phyloP scores from a whole-genome alignment of 2,329 filamentous ascomycete species.

The Aureobasidium sp. region DNA sequence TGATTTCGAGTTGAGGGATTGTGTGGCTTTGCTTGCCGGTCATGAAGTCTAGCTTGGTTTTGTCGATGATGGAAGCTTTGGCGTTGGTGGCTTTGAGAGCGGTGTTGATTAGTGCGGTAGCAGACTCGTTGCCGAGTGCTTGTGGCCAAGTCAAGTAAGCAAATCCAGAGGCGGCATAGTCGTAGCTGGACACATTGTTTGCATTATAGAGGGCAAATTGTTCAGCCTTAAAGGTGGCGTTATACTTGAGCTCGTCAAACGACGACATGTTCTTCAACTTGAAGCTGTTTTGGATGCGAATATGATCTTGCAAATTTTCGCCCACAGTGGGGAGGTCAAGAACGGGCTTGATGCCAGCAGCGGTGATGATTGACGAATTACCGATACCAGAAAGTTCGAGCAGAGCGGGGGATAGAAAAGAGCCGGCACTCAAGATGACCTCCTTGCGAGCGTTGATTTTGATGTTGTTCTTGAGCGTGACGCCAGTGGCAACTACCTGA shows the following conservation, averaged over 20 bases:
- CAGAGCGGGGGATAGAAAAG: slow-evolving; percentile 47
- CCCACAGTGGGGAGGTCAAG: slow-evolving; percentile 37
- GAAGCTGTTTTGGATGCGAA: slow-evolving; percentile 22
- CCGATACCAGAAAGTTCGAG: slow-evolving; percentile 54
- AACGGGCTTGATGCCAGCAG: slow-evolving; percentile 30
- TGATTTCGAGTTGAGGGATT: slow-evolving; percentile 23
- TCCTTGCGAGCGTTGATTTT: slow-evolving; percentile 24
- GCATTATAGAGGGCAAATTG: slow-evolving; percentile 16
- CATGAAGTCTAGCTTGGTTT: slow-evolving; percentile 5
- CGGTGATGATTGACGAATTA: slow-evolving; percentile 27
- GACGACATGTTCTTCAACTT: slow-evolving; percentile 23
- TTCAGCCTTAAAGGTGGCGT: slow-evolving; percentile 15
- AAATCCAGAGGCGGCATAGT: slow-evolving; percentile 18
- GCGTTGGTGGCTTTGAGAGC: slow-evolving; percentile 27
- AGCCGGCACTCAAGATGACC: slow-evolving; percentile 51
- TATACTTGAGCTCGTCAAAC: slow-evolving; percentile 11
- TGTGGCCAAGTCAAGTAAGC: slow-evolving; percentile 33
- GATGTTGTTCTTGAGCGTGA: slow-evolving; percentile 26
- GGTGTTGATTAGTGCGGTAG: slow-evolving; percentile 22
- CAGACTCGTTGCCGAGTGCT: slow-evolving; percentile 27
- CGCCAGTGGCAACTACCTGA: slow-evolving; percentile 23
- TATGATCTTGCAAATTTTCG: slow-evolving; percentile 42
- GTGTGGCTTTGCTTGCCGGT: slow-evolving; percentile 1
- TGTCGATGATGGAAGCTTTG: slow-evolving; percentile 26
- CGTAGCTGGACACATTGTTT: slow-evolving; percentile 20